Conservation (phyloP, 2,329 filamentous ascomycete species). For the Monilinia polystroma region DNA sequence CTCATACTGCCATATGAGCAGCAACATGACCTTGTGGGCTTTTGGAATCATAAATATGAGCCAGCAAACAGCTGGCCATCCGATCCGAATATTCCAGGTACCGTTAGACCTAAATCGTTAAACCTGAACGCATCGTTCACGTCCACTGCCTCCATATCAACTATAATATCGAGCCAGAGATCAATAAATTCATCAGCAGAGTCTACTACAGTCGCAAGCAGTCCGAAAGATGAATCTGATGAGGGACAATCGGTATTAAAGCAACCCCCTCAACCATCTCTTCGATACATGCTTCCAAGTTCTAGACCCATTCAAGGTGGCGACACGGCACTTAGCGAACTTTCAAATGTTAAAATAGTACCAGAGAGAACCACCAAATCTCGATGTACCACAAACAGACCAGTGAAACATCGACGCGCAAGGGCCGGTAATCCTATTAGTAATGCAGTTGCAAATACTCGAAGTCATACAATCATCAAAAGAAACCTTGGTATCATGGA, state of each 20-base stretch:
- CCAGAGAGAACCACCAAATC: neutral
- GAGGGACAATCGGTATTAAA: constrained; percentile 24
- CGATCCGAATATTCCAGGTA: constrained; percentile 25
- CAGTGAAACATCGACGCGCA: constrained; percentile 15
- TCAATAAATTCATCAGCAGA: constrained; percentile 26
- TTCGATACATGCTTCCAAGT: constrained; percentile 32
- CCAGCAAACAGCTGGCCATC: constrained; percentile 25
- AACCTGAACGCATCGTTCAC: constrained; percentile 27
- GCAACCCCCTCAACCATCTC: constrained; percentile 14
- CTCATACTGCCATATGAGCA: constrained; percentile 21
- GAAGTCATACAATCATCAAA: neutral
- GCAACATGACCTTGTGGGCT: constrained; percentile 18
- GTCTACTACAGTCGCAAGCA: constrained; percentile 22
- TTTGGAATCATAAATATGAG: constrained; percentile 24
- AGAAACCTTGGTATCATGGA: neutral
- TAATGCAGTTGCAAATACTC: constrained; percentile 2
- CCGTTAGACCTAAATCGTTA: constrained; percentile 35
- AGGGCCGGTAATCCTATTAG: constrained; percentile 14
- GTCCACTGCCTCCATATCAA: constrained; percentile 28
- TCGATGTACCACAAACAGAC: neutral
- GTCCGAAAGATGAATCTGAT: constrained; percentile 23
- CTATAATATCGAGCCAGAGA: constrained; percentile 31
- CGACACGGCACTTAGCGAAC: constrained; percentile 27
- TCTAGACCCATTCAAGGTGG: constrained; percentile 21
- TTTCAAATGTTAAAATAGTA: neutral